These are phyloP conservation scores for Rhodotorula sphaerocarpa DNA, from an alignment of 768 basidiomycete genomes.

Conservation along the genomic window DNA sequence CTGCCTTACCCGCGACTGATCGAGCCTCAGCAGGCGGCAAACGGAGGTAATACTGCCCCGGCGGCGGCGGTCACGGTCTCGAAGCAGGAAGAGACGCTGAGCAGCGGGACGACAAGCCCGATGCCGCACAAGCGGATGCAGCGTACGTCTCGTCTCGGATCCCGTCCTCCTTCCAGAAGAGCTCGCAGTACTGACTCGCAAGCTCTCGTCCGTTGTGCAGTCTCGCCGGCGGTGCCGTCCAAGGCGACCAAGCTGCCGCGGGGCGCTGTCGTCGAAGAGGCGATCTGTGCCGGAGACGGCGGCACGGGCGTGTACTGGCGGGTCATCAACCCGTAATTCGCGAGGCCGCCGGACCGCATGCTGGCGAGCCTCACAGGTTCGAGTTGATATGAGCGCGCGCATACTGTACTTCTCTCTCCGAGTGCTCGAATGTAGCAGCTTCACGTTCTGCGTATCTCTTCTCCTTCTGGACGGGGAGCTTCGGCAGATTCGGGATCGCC, in stretches of 20 bases:
- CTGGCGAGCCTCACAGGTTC: too few species aligned
- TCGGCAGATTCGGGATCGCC: too few species aligned
- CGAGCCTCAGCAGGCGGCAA: not conserved
- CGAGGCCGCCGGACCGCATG: too few species aligned
- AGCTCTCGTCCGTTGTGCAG: not conserved
- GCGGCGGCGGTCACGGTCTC: conserved; percentile 14
- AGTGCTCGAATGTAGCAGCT: too few species aligned
- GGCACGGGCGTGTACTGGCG: conserved; percentile 45
- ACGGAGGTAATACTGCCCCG: conserved; percentile 34
- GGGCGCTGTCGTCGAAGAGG: conserved; percentile 41
- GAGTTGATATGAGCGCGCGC: too few species aligned
- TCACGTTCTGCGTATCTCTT: too few species aligned
- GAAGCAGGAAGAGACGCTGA: not conserved
- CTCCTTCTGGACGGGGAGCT: too few species aligned
- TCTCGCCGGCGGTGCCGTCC: conserved; percentile 34
- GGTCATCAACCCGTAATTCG: conserved; percentile 35
- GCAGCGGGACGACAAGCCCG: conserved; percentile 41
- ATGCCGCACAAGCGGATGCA: conserved; percentile 47
- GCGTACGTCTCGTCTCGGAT: conserved; percentile 6
- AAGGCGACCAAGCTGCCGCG: conserved; percentile 34
- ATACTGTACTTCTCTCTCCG: too few species aligned
- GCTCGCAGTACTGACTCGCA: conserved; percentile 27
- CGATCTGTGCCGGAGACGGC: conserved; percentile 43
- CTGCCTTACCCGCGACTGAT: conserved; percentile 31
- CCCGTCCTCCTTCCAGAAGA: not conserved